These are phyloP conservation scores for Cryptococcus maquisensis DNA, from an alignment of 1,284 basidiomycete genomes.

Conservation along the genomic window DNA sequence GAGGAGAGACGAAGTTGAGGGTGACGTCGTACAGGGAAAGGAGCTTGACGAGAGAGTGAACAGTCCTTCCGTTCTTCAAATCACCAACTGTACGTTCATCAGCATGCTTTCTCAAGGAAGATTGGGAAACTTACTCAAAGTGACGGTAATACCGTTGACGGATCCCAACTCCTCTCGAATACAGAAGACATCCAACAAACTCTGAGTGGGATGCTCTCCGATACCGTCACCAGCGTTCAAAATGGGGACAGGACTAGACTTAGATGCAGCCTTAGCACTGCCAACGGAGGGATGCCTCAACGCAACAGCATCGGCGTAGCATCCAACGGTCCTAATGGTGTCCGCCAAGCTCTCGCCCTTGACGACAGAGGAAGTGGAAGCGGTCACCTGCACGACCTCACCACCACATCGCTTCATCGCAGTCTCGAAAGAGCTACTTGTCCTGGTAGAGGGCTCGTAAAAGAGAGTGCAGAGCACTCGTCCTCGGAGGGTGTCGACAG, in stretches of 20 bases:
- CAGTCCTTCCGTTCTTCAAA: constrained; percentile 96
- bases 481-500: constrained; percentile 81
- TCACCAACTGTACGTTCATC: constrained; percentile 66
- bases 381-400: constrained; percentile 79
- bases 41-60: constrained; percentile 90
- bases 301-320: constrained; percentile 93
- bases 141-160: constrained; percentile 93
- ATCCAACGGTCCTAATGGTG: constrained; percentile 90
- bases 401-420: constrained; percentile 99
- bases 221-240: constrained; percentile 96
- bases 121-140: constrained; percentile 54
- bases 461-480: constrained; percentile 92
- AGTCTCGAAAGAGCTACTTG: constrained; percentile 94
- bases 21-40: constrained; percentile 86
- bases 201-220: constrained; percentile 97
- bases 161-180: constrained; percentile 98
- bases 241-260: constrained; percentile 90
- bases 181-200: constrained; percentile 90
- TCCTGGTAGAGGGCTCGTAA: constrained; percentile 97
- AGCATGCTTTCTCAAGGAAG: background rate
- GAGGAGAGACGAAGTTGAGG: constrained; percentile 93
- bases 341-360: constrained; percentile 95
- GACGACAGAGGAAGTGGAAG: constrained; percentile 78
- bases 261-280: constrained; percentile 83
- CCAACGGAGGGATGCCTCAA: constrained; percentile 92